Evolutionary conservation across 2,329 filamentous ascomycete genomes (phyloP), one percentile per base, ranked within the genome.

Genomic region (Aspergillus ibericus): DNA sequence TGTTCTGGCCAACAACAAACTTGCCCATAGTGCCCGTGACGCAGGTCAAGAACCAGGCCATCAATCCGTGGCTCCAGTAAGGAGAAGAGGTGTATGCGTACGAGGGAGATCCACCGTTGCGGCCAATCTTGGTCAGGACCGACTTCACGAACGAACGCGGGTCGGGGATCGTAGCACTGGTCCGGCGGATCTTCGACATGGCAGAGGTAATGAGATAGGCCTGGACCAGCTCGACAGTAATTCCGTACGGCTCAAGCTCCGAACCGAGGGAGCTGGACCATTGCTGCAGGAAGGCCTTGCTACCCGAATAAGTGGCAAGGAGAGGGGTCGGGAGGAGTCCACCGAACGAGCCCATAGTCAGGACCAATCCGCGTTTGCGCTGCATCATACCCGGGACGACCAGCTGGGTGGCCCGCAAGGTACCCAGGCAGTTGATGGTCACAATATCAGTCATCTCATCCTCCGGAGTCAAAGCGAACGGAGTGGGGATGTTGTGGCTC

Each of bases 281-380:
- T 72, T 96, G 89, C 78, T 98, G 93, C 50, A 99, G 83, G 84
- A 99, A 99, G 1, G 95, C 93, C 80, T 99, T 99, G 85, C 90
- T 95, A 65, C 95, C 95, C 46, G 91, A 96, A 83, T 99, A 99
- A 3, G 95, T 98, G 12, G 95, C 95, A 46, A 99, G 85, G 55
- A 95, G 87, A 5, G 96, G 93, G 0, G 92, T 96, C 7, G 95
- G 95, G 61, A 95, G 86, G 78, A 96, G 89, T 66, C 95, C 96
- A 62, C 90, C 95, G 73, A 98, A 96, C 10, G 93, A 97, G 48
- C 93, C 95, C 93, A 99, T 97, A 59, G 93, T 99, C 56, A 99
- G 82, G 70, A 99, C 92, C 35, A 99, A 83, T 22, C 96, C 95
- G 58, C 88, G 87, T 78, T 90, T 92, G 70, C 93, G 89, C 73